phyloP scores from a whole-genome alignment of 140 eudicot species.

The Senecio squalidus region DNA sequence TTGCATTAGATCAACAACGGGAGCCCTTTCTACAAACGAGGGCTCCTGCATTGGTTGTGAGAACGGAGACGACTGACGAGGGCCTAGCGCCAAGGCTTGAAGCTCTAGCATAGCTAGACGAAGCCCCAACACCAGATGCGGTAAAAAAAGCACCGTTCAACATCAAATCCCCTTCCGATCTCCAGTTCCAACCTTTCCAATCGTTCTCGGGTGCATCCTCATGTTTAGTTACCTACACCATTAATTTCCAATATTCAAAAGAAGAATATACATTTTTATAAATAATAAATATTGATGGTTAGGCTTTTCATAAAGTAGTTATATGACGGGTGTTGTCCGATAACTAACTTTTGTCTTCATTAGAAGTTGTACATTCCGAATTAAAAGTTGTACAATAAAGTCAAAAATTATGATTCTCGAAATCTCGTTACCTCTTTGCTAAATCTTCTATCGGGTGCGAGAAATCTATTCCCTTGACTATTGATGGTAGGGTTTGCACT shows the following conservation, averaged over 20 bases:
- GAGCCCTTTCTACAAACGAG: slow-evolving; percentile 36
- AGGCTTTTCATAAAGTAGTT: background rate
- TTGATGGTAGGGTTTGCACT: slow-evolving; percentile 54
- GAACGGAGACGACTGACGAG: slow-evolving; percentile 31
- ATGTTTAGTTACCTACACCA: slow-evolving; percentile 43
- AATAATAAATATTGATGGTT: background rate
- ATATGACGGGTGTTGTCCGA: background rate
- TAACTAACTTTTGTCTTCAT: background rate
- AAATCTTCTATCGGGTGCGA: slow-evolving; percentile 43
- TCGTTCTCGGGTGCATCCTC: slow-evolving; percentile 25
- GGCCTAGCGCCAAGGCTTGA: slow-evolving; percentile 50
- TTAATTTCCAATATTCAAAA: background rate
- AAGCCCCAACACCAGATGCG: slow-evolving; percentile 40
- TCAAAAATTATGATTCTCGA: background rate
- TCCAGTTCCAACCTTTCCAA: slow-evolving; percentile 54
- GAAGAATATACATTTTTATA: background rate
- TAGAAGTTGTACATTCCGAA: background rate
- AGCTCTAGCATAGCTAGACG: slow-evolving; percentile 45
- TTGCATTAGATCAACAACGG: slow-evolving; percentile 27
- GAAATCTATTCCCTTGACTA: slow-evolving; percentile 55
- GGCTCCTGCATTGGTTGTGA: slow-evolving; percentile 46
- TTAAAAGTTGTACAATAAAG: background rate
- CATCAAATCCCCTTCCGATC: slow-evolving; percentile 47
- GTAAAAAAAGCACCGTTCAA: slow-evolving; percentile 48
- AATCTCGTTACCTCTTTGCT: slow-evolving; percentile 38